These are phyloP conservation scores for Solioccasus polychromus DNA, from an alignment of 768 basidiomycete species.

Conservation along the genomic window DNA sequence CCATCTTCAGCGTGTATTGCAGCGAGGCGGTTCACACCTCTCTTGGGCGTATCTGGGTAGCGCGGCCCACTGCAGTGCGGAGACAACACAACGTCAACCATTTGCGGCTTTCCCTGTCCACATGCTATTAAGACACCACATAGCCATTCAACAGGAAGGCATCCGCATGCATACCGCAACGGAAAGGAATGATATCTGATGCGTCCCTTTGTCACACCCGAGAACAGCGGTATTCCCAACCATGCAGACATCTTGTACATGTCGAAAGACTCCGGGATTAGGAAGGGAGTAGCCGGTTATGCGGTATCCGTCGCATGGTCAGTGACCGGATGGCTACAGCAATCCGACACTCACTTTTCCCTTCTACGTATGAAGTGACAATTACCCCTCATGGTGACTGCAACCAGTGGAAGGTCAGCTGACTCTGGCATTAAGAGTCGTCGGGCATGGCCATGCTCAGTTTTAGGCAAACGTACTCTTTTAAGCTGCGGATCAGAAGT, in stretches of 20 bases:
- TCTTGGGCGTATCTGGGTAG: conserved; percentile 21
- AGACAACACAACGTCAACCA: conserved; percentile 30
- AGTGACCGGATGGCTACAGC: conserved; percentile 7
- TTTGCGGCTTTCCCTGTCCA: conserved; percentile 30
- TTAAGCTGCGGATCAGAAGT: conserved; percentile 22
- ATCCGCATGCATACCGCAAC: conserved; percentile 31
- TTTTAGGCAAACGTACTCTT: conserved; percentile 33
- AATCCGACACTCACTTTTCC: conserved; percentile 25
- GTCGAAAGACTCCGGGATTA: conserved; percentile 33
- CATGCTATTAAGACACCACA: conserved; percentile 19
- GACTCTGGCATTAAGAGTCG: conserved; percentile 30
- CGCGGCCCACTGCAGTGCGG: conserved; percentile 32
- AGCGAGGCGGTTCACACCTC: conserved; percentile 44
- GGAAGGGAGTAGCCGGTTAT: conserved; percentile 39
- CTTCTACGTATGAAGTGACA: conserved; percentile 40
- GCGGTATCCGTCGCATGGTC: conserved; percentile 30
- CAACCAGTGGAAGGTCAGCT: conserved; percentile 34
- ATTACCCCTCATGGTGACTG: conserved; percentile 46
- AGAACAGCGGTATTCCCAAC: conserved; percentile 41
- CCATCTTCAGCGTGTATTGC: conserved; percentile 30
- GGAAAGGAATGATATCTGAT: conserved; percentile 41
- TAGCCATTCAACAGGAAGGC: conserved; percentile 26
- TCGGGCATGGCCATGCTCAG: conserved; percentile 30
- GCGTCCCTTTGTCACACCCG: conserved; percentile 40
- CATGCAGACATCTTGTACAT: conserved; percentile 47